phyloP scores from a whole-genome alignment of 495 filamentous ascomycete genomes.

The Terfezia claveryi region DNA sequence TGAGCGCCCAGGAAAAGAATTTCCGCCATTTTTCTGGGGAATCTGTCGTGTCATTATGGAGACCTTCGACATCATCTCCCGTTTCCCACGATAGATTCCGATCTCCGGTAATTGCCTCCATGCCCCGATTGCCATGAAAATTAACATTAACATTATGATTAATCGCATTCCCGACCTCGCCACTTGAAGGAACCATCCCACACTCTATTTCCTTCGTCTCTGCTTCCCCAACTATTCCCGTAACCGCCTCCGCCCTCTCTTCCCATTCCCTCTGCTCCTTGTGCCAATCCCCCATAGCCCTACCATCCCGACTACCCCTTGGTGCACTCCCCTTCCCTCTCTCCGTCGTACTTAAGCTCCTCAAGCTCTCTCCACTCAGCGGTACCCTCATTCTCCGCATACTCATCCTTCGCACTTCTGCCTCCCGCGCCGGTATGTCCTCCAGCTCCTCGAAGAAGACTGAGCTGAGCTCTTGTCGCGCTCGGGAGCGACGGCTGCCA shows the following conservation, averaged over 20 bases:
- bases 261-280: background rate
- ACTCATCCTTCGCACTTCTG: background rate
- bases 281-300: background rate
- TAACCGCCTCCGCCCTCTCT: background rate
- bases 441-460: background rate
- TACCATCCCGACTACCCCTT: background rate
- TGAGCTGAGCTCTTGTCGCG: background rate
- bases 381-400: background rate
- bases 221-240: background rate
- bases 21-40: background rate
- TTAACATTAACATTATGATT: background rate
- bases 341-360: background rate
- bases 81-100: no score
- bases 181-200: background rate
- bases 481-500: background rate
- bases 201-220: background rate
- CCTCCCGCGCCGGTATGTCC: background rate
- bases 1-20: background rate
- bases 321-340: constrained; percentile 1
- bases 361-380: background rate
- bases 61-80: no score
- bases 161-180: background rate
- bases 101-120: no score
- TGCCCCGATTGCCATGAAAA: no score
- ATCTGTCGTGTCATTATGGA: no score